phyloP scores from a whole-genome alignment of 495 filamentous ascomycete genomes.

The Annulohypoxylon moriforme region DNA sequence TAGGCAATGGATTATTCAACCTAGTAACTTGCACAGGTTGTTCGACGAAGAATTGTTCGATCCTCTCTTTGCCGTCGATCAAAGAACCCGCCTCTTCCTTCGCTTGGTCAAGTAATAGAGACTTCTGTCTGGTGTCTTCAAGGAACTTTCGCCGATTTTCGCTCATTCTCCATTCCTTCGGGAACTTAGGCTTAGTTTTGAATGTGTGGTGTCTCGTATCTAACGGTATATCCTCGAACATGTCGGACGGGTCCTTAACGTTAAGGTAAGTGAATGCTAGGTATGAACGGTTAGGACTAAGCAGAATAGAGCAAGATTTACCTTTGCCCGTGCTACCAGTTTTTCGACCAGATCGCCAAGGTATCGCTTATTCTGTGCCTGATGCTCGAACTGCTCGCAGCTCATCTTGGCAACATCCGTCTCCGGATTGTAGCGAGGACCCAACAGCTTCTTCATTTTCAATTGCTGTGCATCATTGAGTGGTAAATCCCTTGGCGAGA shows the following conservation, averaged over 20 bases:
- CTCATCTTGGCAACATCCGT: slow-evolving; percentile 89
- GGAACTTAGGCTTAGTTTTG: slow-evolving; percentile 78
- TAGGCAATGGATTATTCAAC: not conserved
- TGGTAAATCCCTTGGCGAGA: slow-evolving; percentile 73
- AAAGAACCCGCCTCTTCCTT: slow-evolving; percentile 60
- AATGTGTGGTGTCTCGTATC: slow-evolving; percentile 88
- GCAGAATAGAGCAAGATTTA: slow-evolving; percentile 43
- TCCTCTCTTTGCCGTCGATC: slow-evolving; percentile 65
- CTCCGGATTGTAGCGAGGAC: slow-evolving; percentile 89
- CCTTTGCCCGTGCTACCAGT: slow-evolving; percentile 80
- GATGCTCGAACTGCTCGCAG: slow-evolving; percentile 85
- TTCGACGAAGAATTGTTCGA: slow-evolving; percentile 56
- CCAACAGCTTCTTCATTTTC: slow-evolving; percentile 89
- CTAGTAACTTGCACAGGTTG: slow-evolving; percentile 18
- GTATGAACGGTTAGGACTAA: not conserved
- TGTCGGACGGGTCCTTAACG: slow-evolving; percentile 73
- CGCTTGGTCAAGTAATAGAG: slow-evolving; percentile 58
- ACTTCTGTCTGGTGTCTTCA: slow-evolving; percentile 65
- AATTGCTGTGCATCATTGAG: slow-evolving; percentile 73
- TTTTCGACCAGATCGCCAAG: slow-evolving; percentile 80
- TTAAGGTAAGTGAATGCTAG: slow-evolving; percentile 17
- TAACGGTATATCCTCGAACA: slow-evolving; percentile 88
- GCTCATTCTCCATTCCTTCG: slow-evolving; percentile 82
- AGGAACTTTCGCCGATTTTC: slow-evolving; percentile 73
- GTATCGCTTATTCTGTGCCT: slow-evolving; percentile 96